A percentile compares a stretch with the other conserved stretches of the same genome.
Conservation (phyloP, 129 eudicot genomes). For the Erigeron canadensis region DNA sequence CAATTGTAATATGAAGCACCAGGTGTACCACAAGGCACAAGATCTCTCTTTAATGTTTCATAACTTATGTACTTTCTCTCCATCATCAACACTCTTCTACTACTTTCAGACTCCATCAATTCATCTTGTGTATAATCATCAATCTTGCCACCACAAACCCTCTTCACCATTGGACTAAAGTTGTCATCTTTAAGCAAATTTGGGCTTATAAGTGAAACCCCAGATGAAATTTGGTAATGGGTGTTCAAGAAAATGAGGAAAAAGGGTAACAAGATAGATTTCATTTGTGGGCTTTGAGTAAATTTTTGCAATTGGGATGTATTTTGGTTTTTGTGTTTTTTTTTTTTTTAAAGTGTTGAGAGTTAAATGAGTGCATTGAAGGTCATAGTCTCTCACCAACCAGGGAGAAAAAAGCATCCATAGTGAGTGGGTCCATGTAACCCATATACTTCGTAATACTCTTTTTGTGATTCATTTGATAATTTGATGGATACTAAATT, state of each 20-base stretch:
- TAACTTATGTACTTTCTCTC: constrained; percentile 61
- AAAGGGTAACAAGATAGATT: constrained; percentile 32
- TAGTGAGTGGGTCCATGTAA: constrained; percentile 9
- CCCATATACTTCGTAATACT: background rate
- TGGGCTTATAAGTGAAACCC: constrained; percentile 40
- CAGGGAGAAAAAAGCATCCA: constrained; percentile 17
- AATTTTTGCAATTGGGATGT: background rate
- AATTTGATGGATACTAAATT: background rate
- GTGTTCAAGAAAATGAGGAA: constrained; percentile 41
- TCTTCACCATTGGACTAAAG: constrained; percentile 15
- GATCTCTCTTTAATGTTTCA: constrained; percentile 72
- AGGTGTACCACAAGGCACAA: constrained; percentile 78
- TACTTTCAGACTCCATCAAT: constrained; percentile 63
- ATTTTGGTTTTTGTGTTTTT: background rate
- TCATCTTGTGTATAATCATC: constrained; percentile 34
- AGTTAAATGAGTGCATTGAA: constrained; percentile 18
- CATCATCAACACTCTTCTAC: constrained; percentile 53
- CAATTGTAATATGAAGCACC: constrained; percentile 92
- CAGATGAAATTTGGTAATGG: constrained; percentile 43
- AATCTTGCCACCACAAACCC: constrained; percentile 31
- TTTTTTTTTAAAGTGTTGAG: background rate
- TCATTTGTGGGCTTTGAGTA: constrained; percentile 30
- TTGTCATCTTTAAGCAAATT: constrained; percentile 31
- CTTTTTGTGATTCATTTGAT: constrained; percentile 6
- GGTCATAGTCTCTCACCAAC: constrained; percentile 29